Evolutionary conservation across 495 filamentous ascomycete genomes (phyloP).

Genomic region (Daldinia grandis): DNA sequence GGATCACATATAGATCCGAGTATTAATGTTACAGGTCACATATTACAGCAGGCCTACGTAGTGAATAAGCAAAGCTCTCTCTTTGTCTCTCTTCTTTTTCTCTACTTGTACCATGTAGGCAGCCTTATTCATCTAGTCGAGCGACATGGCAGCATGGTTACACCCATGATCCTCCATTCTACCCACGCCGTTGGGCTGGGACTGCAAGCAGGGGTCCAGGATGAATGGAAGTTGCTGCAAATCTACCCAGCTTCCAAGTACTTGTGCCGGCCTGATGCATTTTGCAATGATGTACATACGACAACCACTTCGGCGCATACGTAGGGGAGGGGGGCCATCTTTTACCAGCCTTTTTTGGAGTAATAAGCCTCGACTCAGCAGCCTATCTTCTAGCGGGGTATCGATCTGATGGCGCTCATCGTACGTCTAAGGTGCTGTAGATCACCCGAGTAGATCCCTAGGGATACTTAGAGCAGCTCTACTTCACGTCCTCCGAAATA

Average conservation of each 20-base stretch:
- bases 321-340: conserved; percentile 7
- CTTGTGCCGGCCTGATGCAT: conserved; percentile 9
- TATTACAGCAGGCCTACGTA: conserved; percentile 23
- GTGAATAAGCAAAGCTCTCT: conserved; percentile 29
- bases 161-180: conserved; percentile 38
- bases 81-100: neutral
- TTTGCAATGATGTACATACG: conserved; percentile 24
- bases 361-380: conserved; percentile 16
- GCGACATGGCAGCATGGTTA: conserved; percentile 35
- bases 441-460: conserved; percentile 32
- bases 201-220: conserved; percentile 38
- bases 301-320: conserved; percentile 10
- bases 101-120: neutral
- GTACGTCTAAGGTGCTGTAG: conserved; percentile 24
- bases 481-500: conserved; percentile 2
- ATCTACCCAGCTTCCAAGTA: conserved; percentile 20
- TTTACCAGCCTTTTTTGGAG: conserved; percentile 18
- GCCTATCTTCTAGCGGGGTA: neutral
- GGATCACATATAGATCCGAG: conserved; percentile 27
- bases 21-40: conserved; percentile 31
- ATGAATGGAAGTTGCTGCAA: conserved; percentile 30
- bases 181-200: conserved; percentile 43
- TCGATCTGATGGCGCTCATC: conserved; percentile 5
- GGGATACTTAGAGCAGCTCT: conserved; percentile 21
- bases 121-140: conserved; percentile 33